A percentile compares a stretch with the other conserved stretches of the same genome.
Conservation (phyloP, 192 early-diverging fungal species). For the Coemansia guatemalensis region DNA sequence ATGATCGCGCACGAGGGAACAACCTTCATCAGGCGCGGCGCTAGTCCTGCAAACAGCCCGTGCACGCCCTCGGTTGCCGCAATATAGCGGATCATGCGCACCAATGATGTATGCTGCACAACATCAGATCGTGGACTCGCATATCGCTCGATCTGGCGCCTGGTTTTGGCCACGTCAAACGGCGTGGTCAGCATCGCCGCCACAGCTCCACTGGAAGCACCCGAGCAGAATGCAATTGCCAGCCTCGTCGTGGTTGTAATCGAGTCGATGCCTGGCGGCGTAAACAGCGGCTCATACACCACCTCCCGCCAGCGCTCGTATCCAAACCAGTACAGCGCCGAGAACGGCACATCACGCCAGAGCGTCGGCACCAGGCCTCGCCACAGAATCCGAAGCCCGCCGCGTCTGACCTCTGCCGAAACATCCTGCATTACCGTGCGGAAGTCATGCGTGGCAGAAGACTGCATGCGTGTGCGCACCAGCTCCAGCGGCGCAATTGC, state of each 20-base stretch:
- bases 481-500: conserved; percentile 89
- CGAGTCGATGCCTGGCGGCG: neutral
- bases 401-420: conserved; percentile 56
- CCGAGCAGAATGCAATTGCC: conserved; percentile 72
- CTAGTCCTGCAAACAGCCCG: conserved; percentile 54
- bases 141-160: conserved; percentile 69
- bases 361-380: conserved; percentile 85
- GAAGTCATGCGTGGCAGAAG: conserved; percentile 62
- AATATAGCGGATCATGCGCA: conserved; percentile 38
- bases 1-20: conserved; percentile 94
- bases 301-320: conserved; percentile 79
- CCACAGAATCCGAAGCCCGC: conserved; percentile 73
- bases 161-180: conserved; percentile 95
- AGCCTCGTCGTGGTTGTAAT: conserved; percentile 54
- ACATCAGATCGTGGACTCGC: conserved; percentile 18
- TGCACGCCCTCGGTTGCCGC: conserved; percentile 32
- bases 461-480: conserved; percentile 90
- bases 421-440: conserved; percentile 61
- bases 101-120: conserved; percentile 19
- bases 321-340: conserved; percentile 90
- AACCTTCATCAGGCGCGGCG: conserved; percentile 82
- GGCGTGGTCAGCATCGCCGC: conserved; percentile 88
- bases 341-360: conserved; percentile 96
- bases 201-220: conserved; percentile 84
- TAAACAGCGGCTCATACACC: conserved; percentile 34